These are phyloP conservation scores for Cryphonectria naterciae DNA, from an alignment of 2,329 filamentous ascomycete genomes.

Conservation along the genomic window DNA sequence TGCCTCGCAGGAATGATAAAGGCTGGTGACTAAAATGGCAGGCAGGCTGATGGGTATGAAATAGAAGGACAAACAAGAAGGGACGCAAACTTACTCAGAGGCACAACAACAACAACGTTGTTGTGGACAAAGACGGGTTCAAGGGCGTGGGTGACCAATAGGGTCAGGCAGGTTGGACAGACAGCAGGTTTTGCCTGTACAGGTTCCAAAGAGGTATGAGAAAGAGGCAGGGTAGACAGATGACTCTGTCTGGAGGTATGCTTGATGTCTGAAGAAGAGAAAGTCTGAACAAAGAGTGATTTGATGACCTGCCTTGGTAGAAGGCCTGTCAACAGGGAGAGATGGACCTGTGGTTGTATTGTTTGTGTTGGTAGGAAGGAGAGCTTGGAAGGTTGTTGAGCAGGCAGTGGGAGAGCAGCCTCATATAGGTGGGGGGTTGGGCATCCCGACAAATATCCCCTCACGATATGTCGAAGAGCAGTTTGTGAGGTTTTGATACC, in stretches of 20 bases:
- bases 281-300: background rate
- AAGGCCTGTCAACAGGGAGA: background rate
- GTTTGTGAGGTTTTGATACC: background rate
- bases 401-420: background rate
- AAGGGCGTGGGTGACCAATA: background rate
- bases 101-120: background rate
- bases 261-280: background rate
- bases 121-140: background rate
- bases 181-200: background rate
- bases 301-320: background rate
- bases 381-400: background rate
- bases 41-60: background rate
- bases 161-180: background rate
- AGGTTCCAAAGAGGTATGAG: background rate
- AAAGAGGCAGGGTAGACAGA: background rate
- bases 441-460: background rate
- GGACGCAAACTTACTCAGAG: background rate
- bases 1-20: background rate
- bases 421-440: background rate
- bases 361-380: background rate
- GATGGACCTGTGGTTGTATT: background rate
- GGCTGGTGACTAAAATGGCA: background rate
- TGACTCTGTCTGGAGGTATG: background rate
- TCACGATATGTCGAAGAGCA: background rate
- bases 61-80: background rate